Conservation (phyloP, 2,329 filamentous ascomycete genomes). For the Aspergillus tamarii region DNA sequence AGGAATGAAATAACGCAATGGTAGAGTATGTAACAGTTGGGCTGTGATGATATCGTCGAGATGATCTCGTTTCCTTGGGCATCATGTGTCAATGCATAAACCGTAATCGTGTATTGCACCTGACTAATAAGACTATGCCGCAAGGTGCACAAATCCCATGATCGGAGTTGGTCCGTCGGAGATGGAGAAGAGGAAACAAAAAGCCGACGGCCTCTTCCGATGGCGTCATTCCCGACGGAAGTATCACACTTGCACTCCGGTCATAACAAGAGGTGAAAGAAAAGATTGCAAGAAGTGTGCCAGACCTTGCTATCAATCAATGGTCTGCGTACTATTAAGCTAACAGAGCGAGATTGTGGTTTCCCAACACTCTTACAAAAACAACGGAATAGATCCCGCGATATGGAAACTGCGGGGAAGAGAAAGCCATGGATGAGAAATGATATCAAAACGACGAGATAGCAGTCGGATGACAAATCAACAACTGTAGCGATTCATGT, state of each 20-base stretch:
- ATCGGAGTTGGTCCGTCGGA: background rate
- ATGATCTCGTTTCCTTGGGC: background rate
- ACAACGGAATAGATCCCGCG: background rate
- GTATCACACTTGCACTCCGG: too few relatives aligned
- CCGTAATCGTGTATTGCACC: background rate
- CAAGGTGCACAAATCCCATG: background rate
- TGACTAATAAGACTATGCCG: background rate
- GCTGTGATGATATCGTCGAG: background rate
- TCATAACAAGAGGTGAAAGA: background rate
- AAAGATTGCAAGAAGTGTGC: background rate
- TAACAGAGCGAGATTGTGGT: background rate
- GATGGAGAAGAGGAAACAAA: background rate
- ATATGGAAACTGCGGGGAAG: conserved; percentile 7
- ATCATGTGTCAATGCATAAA: background rate
- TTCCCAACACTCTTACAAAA: background rate
- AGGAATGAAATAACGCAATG: background rate
- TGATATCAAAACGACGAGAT: conserved; percentile 1
- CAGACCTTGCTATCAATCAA: background rate
- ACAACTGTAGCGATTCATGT: background rate
- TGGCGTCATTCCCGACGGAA: conserved; percentile 1
- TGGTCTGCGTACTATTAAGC: background rate
- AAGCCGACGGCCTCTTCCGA: background rate
- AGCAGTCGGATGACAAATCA: conserved; percentile 15
- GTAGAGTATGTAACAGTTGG: background rate
- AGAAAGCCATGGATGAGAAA: background rate